A percentile compares a stretch with the other conserved stretches of the same genome.
These are phyloP conservation scores for Ceratobasidium sp. DNA, from an alignment of 1,284 basidiomycete genomes.

Conservation along the genomic window DNA sequence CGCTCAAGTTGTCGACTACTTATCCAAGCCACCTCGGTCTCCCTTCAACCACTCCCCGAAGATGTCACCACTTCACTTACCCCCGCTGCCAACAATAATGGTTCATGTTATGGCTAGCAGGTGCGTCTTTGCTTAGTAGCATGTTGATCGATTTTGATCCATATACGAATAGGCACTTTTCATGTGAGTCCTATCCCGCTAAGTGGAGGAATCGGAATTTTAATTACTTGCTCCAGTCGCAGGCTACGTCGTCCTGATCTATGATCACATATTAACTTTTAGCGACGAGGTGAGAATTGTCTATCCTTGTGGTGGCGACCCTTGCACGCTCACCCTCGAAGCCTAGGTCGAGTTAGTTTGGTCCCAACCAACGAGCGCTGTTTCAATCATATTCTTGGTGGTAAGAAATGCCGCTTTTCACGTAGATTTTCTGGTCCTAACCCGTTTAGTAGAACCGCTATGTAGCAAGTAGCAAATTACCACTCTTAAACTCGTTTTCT, in stretches of 20 bases:
- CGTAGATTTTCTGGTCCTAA: not conserved
- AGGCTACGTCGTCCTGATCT: constrained; percentile 42
- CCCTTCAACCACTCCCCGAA: not conserved
- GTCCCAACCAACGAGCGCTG: constrained; percentile 3
- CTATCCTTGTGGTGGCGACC: not conserved
- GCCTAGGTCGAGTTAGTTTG: constrained; percentile 30
- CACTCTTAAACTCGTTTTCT: not conserved
- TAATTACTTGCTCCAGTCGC: constrained; percentile 13
- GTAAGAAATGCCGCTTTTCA: not conserved
- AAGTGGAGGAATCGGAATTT: too few relatives aligned
- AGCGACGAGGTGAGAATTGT: constrained; percentile 26
- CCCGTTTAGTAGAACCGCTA: constrained; percentile 29
- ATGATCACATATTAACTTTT: constrained; percentile 35
- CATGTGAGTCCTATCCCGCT: not conserved
- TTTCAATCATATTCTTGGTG: constrained; percentile 29
- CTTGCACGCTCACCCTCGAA: not conserved
- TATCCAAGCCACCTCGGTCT: not conserved
- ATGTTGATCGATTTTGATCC: not conserved
- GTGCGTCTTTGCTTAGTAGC: not conserved
- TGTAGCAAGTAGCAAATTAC: not conserved
- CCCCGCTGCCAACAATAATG: constrained; percentile 4
- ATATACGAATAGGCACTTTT: constrained; percentile 11
- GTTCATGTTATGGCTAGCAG: constrained; percentile 19
- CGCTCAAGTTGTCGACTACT: not conserved
- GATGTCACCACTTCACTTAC: not conserved